phyloP scores from a whole-genome alignment of 306 rosid genomes.

The Vigna mungo region DNA sequence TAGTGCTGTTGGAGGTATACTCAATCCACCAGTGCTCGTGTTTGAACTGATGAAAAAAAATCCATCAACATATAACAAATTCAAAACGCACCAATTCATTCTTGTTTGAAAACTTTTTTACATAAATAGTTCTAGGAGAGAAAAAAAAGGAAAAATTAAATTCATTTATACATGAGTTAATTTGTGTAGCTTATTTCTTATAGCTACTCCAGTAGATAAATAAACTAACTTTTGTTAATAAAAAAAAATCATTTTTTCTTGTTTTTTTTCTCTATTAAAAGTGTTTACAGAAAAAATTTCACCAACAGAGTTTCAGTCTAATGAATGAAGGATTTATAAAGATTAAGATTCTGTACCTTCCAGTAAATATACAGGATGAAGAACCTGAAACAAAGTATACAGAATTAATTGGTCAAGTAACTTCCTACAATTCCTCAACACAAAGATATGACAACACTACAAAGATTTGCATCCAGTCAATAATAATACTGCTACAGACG shows the following conservation, averaged over 20 bases:
- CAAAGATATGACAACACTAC: not conserved
- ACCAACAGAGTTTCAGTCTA: not conserved
- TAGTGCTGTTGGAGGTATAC: constrained; percentile 58
- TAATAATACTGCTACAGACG: too few relatives aligned
- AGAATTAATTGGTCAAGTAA: constrained; percentile 19
- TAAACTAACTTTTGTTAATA: too few relatives aligned
- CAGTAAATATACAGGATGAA: constrained; percentile 80
- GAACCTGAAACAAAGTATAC: constrained; percentile 65
- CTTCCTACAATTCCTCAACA: constrained; percentile 6
- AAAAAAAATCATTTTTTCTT: too few relatives aligned
- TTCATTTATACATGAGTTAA: too few relatives aligned
- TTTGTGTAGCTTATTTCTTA: too few relatives aligned
- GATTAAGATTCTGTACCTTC: constrained; percentile 71
- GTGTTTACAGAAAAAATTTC: too few relatives aligned
- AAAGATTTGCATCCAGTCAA: constrained; percentile 5
- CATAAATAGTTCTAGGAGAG: too few relatives aligned
- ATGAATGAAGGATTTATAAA: not conserved
- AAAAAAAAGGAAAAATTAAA: too few relatives aligned
- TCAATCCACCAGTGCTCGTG: constrained; percentile 51
- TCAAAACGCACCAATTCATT: not conserved
- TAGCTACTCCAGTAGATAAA: too few relatives aligned
- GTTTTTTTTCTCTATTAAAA: too few relatives aligned
- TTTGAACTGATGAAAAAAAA: constrained; percentile 66
- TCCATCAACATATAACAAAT: constrained; percentile 34
- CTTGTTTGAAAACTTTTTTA: not conserved